Base-by-base conservation (phyloP, 768 basidiomycete species). In the Tricholoma flavovirens region DNA sequence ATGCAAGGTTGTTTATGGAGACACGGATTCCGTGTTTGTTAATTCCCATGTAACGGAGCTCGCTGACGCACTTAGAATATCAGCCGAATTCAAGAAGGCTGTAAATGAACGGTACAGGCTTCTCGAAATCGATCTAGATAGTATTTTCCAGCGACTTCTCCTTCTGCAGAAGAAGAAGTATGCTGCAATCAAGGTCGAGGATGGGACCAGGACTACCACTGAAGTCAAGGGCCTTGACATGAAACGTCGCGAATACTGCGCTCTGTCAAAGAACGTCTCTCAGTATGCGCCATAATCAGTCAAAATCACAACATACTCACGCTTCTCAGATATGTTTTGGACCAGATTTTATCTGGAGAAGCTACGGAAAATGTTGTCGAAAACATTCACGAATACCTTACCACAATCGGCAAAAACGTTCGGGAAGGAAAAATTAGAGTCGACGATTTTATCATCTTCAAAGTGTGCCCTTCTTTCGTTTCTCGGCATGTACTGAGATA, bases 151-250 rank as follows among this genome's bases (percentile, higher is more conserved):
- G 65, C 84, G 97, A 0, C 77, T 99, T 40, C 73, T 99, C 1
- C 80, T 99, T 10, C 73, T 99, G 53, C 96, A 98, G 66, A 99
- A 99, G 81, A 99, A 99, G 78, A 98, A 99, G 72, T 99, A 99
- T 62, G 97, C 97, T 0, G 97, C 97, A 0, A 77, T 98, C 69
- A 98, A 97, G 73, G 84, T 98, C 40, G 92, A 94, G 63, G 91
- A 93, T 60, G 85, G 85, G 24, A 79, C 81, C 0, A 79, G 82
- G 55, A 88, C 90, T 0, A 83, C 82, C 12, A 90, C 83, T 1
- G 97, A 99, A 66, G 77, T 99, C 69, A 99, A 99, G 66, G 97
- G 97, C 71, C 75, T 99, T 21, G 97, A 99, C 72, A 98, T 99
- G 97, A 98, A 98, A 71, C 85, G 97, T 45, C 78, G 97, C 77